These are phyloP conservation scores for Cydonia oblonga DNA, from an alignment of 331 rosid genomes.

Conservation along the genomic window DNA sequence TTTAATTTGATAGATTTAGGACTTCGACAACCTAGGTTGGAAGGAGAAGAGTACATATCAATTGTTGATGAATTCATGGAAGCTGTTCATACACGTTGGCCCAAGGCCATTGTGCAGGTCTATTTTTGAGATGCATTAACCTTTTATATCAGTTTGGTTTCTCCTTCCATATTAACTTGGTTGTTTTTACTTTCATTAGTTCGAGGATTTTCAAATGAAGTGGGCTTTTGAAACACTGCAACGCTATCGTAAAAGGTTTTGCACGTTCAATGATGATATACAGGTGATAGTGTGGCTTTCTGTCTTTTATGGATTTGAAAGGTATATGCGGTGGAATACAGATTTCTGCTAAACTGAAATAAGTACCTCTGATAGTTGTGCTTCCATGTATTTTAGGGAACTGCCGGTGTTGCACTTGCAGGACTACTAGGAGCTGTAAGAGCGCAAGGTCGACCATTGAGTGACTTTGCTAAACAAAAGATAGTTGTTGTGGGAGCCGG, in stretches of 20 bases:
- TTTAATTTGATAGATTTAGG: conserved; percentile 80
- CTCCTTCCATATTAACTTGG: conserved; percentile 19
- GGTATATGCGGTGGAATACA: background rate
- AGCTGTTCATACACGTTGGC: conserved; percentile 93
- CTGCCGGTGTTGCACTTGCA: conserved; percentile 99
- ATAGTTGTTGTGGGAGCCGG: conserved; percentile 99
- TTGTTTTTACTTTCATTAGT: conserved; percentile 38
- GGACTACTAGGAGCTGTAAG: conserved; percentile 91
- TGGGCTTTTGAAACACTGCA: conserved; percentile 98
- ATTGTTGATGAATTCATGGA: conserved; percentile 97
- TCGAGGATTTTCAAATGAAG: conserved; percentile 99
- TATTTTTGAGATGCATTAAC: conserved; percentile 18
- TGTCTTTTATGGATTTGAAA: conserved; percentile 9
- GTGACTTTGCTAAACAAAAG: conserved; percentile 77
- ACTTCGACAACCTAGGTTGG: conserved; percentile 93
- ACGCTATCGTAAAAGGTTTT: conserved; percentile 80
- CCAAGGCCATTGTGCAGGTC: conserved; percentile 92
- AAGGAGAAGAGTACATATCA: conserved; percentile 88
- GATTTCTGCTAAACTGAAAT: background rate
- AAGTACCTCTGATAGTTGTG: background rate
- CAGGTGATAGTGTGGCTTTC: conserved; percentile 46
- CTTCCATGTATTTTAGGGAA: conserved; percentile 54
- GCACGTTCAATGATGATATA: conserved; percentile 98
- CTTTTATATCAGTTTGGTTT: conserved; percentile 10
- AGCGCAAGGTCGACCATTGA: conserved; percentile 83